Base-by-base conservation (phyloP, 441 rosid species). In the Eugenia klotzschiana region DNA sequence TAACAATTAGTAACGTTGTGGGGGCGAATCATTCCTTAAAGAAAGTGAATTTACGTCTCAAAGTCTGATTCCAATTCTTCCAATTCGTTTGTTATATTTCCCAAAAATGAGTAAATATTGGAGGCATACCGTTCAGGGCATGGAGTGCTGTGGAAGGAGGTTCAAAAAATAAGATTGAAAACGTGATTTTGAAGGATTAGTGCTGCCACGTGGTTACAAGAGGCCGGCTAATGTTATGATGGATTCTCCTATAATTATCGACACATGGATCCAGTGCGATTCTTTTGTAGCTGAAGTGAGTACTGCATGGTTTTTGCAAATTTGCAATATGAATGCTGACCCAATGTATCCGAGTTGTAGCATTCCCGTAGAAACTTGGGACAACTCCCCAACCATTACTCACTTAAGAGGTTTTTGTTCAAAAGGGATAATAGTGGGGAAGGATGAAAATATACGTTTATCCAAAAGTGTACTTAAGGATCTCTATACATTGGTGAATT, bases 221-320 rank as follows among this genome's bases (percentile, higher is more conserved):
- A 87, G 87, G 84, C 64, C 81, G 43, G 84, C 83, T 58, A 87
- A 86, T 86, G 88, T 81, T 81, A 84, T 86, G 84, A 79, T 86
- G 52, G 91, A 89, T 83, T 80, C 72, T 84, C 82, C 82, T 46
- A 84, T 83, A 64, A 82, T 49, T 84, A 91, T 89, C 52, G 96
- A 94, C 80, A 89, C 89, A 77, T 96, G 99, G 99, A 92, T 95
- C 84, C 99, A 96, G 89, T 95, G 99, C 60, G 97, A 96, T 89
- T 90, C 95, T 77, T 96, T 81, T 82, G 84, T 86, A 55, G 90
- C 90, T 85, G 89, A 91, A 90, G 83, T 89, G 74, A 88, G 87
- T 83, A 88, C 90, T 74, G 94, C 95, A 79, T 96, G 99, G 98
- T 95, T 94, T 89, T n/a, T n/a, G n/a, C n/a, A n/a, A n/a, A n/a